A percentile compares a stretch with the other conserved stretches of the same genome.
These are phyloP conservation scores for Neofusicoccum parvum DNA, from an alignment of 2,329 filamentous ascomycete genomes.

Conservation along the genomic window DNA sequence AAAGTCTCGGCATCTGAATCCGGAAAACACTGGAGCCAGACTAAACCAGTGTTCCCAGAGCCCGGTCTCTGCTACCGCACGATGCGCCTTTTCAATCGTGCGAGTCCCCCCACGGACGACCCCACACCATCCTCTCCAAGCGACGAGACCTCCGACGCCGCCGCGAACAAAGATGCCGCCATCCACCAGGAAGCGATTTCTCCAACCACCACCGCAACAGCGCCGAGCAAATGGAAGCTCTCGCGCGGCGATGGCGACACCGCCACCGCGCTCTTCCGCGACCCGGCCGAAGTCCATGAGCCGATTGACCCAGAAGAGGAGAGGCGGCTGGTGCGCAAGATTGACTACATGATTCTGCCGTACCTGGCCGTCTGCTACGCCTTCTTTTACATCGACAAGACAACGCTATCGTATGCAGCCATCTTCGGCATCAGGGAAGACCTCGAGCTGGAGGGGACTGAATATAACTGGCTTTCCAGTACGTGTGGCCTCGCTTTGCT, in stretches of 20 bases:
- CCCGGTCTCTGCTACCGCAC: background rate
- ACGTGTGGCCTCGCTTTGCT: background rate
- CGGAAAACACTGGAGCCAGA: background rate
- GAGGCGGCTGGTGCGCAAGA: constrained; percentile 54
- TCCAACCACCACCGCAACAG: background rate
- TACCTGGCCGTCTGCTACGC: constrained; percentile 58
- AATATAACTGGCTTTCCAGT: constrained; percentile 60
- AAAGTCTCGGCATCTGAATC: background rate
- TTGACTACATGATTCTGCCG: constrained; percentile 63
- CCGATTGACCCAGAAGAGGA: constrained; percentile 51
- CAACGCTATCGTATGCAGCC: constrained; percentile 63
- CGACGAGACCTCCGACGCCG: background rate
- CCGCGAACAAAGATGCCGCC: background rate
- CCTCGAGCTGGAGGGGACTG: constrained; percentile 56
- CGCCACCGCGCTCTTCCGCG: constrained; percentile 54
- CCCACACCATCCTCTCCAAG: background rate
- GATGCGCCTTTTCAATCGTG: background rate
- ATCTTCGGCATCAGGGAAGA: constrained; percentile 66
- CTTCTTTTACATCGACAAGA: constrained; percentile 40
- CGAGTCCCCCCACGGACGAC: background rate
- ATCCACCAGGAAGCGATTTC: background rate
- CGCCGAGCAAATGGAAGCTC: constrained; percentile 26
- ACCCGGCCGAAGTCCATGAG: constrained; percentile 49
- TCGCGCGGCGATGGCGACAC: constrained; percentile 49
- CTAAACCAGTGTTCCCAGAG: too few species aligned